Percentiles rank a stretch among this genome's conserved stretches.
phyloP scores from a whole-genome alignment of 305 asterid species.

The Fraxinus sp. region DNA sequence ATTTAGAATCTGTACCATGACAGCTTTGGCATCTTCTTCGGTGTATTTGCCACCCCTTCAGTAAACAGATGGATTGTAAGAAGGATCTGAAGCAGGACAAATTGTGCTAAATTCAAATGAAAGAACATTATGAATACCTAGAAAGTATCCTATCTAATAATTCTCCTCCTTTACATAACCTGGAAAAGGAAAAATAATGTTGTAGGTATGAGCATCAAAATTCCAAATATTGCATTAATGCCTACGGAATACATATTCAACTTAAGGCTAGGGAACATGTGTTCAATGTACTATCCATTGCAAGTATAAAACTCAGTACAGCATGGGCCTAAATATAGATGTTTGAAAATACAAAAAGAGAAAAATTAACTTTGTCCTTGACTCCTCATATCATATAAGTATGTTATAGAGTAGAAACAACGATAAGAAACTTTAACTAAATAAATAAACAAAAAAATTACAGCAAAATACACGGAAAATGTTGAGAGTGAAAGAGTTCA shows the following conservation, averaged over 20 bases:
- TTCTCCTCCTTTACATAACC: slow-evolving; percentile 85
- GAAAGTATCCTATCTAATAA: slow-evolving; percentile 69
- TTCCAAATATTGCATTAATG: neutral
- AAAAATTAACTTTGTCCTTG: neutral
- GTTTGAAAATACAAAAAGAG: neutral
- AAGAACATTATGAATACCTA: slow-evolving; percentile 38
- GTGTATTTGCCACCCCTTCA: slow-evolving; percentile 85
- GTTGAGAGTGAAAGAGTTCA: slow-evolving; percentile 13
- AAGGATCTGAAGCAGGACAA: slow-evolving; percentile 6
- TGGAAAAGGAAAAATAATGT: slow-evolving; percentile 25
- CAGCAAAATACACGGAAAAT: neutral
- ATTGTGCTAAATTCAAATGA: neutral
- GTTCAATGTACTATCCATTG: neutral
- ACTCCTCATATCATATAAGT: neutral
- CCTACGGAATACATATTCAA: neutral
- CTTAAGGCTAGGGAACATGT: neutral
- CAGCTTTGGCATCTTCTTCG: slow-evolving; percentile 75
- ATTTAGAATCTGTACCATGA: slow-evolving; percentile 70
- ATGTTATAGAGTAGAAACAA: neutral
- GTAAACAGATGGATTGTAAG: slow-evolving; percentile 21
- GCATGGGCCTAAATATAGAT: neutral
- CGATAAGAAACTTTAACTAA: neutral
- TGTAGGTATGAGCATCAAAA: slow-evolving; percentile 3
- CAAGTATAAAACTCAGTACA: neutral
- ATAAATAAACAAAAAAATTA: neutral